A percentile compares a stretch with the other conserved stretches of the same genome.
Evolutionary conservation across 75 land plant genomes (phyloP).

Genomic region (Picea sitchensis): DNA sequence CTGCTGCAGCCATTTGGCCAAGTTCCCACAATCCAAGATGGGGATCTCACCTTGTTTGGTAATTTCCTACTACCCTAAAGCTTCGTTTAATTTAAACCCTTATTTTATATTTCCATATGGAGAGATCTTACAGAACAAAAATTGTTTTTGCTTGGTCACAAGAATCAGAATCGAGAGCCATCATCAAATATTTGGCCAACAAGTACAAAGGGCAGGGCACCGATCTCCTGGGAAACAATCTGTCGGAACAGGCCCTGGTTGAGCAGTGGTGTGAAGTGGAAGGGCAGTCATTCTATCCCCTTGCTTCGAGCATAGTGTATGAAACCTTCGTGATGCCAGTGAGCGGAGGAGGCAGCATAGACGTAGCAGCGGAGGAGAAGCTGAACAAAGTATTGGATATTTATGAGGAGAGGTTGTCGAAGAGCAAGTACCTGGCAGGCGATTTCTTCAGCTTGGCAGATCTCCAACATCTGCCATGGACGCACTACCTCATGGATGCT

Average conservation of each 20-base stretch:
- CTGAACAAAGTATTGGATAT: constrained; percentile 50
- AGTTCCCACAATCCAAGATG: neutral
- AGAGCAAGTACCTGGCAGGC: constrained; percentile 50
- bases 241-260: constrained; percentile 41
- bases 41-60: constrained; percentile 6
- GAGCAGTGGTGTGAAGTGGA: constrained; percentile 69
- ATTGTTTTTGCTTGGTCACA: too few relatives aligned
- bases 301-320: constrained; percentile 10
- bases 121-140: too few relatives aligned
- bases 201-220: constrained; percentile 30
- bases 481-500: constrained; percentile 20
- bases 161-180: constrained; percentile 42
- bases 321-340: constrained; percentile 26
- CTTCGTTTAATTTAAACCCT: too few relatives aligned
- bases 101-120: too few relatives aligned
- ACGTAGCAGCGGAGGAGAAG: constrained; percentile 30
- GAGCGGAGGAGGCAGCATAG: constrained; percentile 17
- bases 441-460: constrained; percentile 56
- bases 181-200: constrained; percentile 35
- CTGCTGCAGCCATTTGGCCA: neutral
- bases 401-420: constrained; percentile 39
- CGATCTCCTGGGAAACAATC: constrained; percentile 29
- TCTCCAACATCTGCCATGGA: constrained; percentile 40
- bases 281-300: constrained; percentile 40
- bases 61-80: too few relatives aligned